Conservation (phyloP, 2,329 filamentous ascomycete genomes). For the Aspergillus latus region DNA sequence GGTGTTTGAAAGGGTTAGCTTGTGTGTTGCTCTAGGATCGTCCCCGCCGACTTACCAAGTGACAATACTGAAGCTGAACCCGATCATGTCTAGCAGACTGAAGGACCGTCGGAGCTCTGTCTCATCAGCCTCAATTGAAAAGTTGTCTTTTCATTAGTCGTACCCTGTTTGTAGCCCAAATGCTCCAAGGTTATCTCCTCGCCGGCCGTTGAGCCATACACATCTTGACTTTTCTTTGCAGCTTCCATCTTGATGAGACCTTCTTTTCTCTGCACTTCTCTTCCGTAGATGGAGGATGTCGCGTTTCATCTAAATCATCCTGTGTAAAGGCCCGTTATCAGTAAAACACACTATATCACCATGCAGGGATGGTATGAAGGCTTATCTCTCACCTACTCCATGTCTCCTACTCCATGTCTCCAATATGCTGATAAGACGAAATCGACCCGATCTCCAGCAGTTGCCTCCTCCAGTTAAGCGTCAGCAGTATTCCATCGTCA, state of each 20-base stretch:
- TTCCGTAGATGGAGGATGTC: not conserved
- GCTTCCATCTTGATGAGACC: not conserved
- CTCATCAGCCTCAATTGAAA: not conserved
- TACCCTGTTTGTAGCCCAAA: slow-evolving; percentile 43
- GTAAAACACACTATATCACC: too few species aligned
- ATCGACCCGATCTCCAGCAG: not conserved
- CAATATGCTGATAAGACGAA: slow-evolving; percentile 1
- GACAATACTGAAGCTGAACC: slow-evolving; percentile 60
- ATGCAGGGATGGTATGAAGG: not conserved
- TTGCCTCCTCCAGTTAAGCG: slow-evolving; percentile 1
- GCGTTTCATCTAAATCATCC: not conserved
- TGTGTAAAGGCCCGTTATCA: too few species aligned
- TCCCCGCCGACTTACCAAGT: slow-evolving; percentile 42
- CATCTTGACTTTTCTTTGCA: not conserved
- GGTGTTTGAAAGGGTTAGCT: slow-evolving; percentile 14
- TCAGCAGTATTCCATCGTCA: not conserved
- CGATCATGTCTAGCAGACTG: slow-evolving; percentile 57
- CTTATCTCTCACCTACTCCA: too few species aligned
- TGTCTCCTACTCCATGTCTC: not conserved
- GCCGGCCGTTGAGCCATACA: not conserved
- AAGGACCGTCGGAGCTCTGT: slow-evolving; percentile 59
- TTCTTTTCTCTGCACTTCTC: not conserved
- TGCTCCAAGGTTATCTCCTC: slow-evolving; percentile 40
- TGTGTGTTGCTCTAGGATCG: not conserved
- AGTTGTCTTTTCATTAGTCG: not conserved